A percentile compares a stretch with the other conserved stretches of the same genome.
Conservation (phyloP, 768 basidiomycete species). For the Phylloporus sp. region DNA sequence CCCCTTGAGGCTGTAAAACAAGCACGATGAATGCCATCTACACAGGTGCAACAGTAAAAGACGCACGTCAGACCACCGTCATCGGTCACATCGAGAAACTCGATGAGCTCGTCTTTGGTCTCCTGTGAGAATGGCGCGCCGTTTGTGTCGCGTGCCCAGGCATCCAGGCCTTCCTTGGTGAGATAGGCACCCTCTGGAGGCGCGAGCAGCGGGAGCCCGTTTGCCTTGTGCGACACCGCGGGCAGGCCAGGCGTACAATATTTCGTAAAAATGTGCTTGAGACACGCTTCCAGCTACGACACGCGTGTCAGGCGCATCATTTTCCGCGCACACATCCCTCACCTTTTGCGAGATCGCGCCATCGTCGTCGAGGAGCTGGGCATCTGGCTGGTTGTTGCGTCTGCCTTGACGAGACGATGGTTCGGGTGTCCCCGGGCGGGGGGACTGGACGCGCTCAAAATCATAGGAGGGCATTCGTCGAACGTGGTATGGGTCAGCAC, state of each 20-base stretch:
- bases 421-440: conserved; percentile 60
- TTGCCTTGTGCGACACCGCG: conserved; percentile 15
- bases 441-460: conserved; percentile 38
- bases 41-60: neutral
- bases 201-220: conserved; percentile 33
- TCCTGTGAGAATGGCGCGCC: conserved; percentile 75
- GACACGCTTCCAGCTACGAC: conserved; percentile 58
- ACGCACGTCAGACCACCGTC: conserved; percentile 71
- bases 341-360: conserved; percentile 66
- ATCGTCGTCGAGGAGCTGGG: conserved; percentile 65
- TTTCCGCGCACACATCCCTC: conserved; percentile 6
- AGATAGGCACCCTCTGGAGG: conserved; percentile 56
- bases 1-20: conserved; percentile 57
- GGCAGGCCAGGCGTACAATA: conserved; percentile 54
- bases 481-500: conserved; percentile 9
- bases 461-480: conserved; percentile 9
- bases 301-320: neutral
- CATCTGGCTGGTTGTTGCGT: conserved; percentile 46
- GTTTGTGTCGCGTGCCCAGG: conserved; percentile 78
- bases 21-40: neutral
- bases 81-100: conserved; percentile 72
- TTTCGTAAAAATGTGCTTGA: conserved; percentile 76
- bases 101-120: conserved; percentile 72
- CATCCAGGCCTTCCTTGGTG: conserved; percentile 58
- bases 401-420: conserved; percentile 58